A percentile compares a stretch with the other conserved stretches of the same genome.
Evolutionary conservation across 2,329 filamentous ascomycete species (phyloP).

Genomic region (Cladosporium sp.): DNA sequence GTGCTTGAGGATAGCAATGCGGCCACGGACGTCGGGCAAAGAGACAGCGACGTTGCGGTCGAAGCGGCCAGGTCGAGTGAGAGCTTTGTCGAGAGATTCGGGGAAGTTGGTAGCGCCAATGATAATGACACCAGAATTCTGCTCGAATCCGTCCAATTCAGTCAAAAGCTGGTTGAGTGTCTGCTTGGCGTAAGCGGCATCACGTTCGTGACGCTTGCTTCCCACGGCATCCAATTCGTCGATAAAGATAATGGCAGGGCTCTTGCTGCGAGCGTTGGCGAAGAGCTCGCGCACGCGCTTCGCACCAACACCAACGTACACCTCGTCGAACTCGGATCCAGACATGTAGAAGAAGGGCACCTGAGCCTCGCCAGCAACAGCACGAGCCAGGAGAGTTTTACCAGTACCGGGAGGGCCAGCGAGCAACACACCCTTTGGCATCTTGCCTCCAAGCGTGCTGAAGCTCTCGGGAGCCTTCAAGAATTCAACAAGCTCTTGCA

Average conservation of each 20-base stretch:
- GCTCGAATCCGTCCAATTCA: conserved; percentile 94
- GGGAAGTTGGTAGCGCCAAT: conserved; percentile 96
- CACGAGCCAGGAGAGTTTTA: conserved; percentile 92
- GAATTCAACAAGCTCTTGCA: conserved; percentile 96
- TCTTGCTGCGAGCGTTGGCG: conserved; percentile 75
- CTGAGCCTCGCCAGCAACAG: conserved; percentile 93
- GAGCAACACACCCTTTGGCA: conserved; percentile 93
- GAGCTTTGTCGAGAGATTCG: conserved; percentile 87
- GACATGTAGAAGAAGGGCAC: conserved; percentile 99
- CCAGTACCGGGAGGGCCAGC: conserved; percentile 96
- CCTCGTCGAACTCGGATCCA: conserved; percentile 95
- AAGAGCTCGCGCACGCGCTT: conserved; percentile 97
- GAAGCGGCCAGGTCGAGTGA: conserved; percentile 92
- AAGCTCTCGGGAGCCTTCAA: conserved; percentile 91
- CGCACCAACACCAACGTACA: conserved; percentile 94
- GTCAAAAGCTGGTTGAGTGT: conserved; percentile 96
- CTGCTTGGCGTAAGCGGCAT: conserved; percentile 94
- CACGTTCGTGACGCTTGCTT: conserved; percentile 86
- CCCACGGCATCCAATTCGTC: conserved; percentile 94
- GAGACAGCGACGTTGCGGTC: conserved; percentile 88
- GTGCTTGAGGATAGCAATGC: conserved; percentile 88
- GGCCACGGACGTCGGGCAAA: conserved; percentile 88
- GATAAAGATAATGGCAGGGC: conserved; percentile 91
- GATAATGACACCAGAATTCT: conserved; percentile 91
- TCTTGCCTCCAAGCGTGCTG: conserved; percentile 88